Evolutionary conservation across 202 grass and related monocot genomes (phyloP).

Genomic region (Bolboschoenoplectus hybrid): DNA sequence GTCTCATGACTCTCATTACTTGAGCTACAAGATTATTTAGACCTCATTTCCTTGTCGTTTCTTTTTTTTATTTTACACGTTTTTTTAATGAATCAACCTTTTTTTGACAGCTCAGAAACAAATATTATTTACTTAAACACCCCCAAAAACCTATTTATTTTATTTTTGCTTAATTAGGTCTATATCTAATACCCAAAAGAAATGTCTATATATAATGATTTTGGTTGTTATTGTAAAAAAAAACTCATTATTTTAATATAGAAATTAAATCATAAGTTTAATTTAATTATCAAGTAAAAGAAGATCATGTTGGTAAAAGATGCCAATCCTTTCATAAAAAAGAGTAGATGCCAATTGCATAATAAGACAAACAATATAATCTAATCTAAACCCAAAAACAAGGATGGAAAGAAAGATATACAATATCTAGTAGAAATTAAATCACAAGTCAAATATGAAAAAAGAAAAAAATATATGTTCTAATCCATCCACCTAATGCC

Average conservation of each 20-base stretch:
- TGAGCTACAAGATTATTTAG: neutral
- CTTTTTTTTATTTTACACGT: neutral
- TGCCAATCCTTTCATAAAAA: neutral
- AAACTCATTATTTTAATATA: neutral
- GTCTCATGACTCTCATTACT: neutral
- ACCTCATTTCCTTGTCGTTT: neutral
- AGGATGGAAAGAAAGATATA: neutral
- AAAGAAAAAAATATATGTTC: neutral
- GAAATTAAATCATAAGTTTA: neutral
- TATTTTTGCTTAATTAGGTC: neutral
- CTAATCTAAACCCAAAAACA: neutral
- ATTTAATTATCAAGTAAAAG: neutral
- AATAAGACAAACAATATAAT: neutral
- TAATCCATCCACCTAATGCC: constrained; percentile 4
- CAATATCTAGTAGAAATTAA: neutral
- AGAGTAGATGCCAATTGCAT: neutral
- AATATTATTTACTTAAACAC: neutral
- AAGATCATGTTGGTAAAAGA: neutral
- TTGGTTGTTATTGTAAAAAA: neutral
- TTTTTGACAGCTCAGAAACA: neutral
- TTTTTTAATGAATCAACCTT: neutral
- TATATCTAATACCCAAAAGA: neutral
- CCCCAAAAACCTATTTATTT: neutral
- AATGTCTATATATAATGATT: neutral
- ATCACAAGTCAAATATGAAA: neutral